phyloP scores from a whole-genome alignment of 441 rosid species.

The Iberis amara region DNA sequence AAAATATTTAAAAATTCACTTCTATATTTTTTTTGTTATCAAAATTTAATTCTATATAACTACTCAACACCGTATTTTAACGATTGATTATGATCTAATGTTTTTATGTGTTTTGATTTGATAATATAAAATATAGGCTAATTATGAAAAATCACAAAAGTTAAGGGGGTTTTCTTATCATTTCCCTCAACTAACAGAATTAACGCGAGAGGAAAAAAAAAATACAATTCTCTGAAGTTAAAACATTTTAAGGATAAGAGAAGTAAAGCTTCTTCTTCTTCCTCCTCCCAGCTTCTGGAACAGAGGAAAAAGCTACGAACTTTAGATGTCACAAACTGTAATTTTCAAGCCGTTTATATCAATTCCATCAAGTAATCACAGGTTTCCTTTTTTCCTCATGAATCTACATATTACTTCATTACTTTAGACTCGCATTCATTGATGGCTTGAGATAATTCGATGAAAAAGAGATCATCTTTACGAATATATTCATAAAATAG shows the following conservation, averaged over 20 bases:
- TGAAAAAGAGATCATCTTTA: conserved; percentile 2
- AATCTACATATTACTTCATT: background rate
- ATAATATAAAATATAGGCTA: too few species aligned
- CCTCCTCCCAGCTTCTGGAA: conserved; percentile 15
- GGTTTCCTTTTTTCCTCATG: conserved; percentile 25
- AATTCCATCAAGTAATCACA: conserved; percentile 35
- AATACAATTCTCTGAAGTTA: background rate
- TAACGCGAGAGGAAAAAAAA: background rate
- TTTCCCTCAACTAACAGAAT: too few species aligned
- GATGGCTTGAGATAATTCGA: background rate
- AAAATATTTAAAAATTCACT: too few species aligned
- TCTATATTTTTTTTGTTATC: too few species aligned
- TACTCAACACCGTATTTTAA: too few species aligned
- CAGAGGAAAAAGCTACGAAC: conserved; percentile 22
- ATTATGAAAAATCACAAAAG: too few species aligned
- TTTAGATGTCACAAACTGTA: conserved; percentile 35
- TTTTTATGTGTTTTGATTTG: too few species aligned
- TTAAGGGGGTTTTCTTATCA: too few species aligned
- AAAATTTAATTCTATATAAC: too few species aligned
- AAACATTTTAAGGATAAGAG: conserved; percentile 25
- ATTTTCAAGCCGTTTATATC: conserved; percentile 34
- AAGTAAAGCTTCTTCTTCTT: conserved; percentile 10
- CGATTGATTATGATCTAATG: too few species aligned
- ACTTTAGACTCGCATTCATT: background rate
- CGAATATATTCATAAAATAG: background rate